Percentiles rank a stretch among this genome's conserved stretches.
Conservation (phyloP, 768 basidiomycete species). For the Amanita pallidorosea region DNA sequence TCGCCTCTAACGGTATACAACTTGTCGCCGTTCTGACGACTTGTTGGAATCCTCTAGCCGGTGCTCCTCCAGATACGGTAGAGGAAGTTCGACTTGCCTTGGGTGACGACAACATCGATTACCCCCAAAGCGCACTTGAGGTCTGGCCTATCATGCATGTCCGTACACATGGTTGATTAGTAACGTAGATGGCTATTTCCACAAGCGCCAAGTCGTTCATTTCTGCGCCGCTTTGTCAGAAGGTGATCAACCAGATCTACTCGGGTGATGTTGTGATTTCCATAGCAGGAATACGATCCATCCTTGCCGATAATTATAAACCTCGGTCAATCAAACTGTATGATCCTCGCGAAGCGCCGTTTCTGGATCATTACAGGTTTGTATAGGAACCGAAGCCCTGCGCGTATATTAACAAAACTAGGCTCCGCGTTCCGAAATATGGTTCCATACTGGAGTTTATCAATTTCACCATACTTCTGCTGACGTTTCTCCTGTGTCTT, state of each 20-base stretch:
- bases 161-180: not conserved
- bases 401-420: slow-evolving; percentile 14
- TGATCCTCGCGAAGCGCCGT: slow-evolving; percentile 51
- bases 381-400: not conserved
- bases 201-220: slow-evolving; percentile 80
- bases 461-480: slow-evolving; percentile 58
- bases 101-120: slow-evolving; percentile 52
- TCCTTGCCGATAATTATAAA: slow-evolving; percentile 89
- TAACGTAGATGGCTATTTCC: slow-evolving; percentile 71
- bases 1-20: slow-evolving; percentile 66
- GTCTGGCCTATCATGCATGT: slow-evolving; percentile 27
- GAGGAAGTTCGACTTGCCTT: slow-evolving; percentile 52
- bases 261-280: slow-evolving; percentile 68
- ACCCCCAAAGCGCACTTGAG: slow-evolving; percentile 78
- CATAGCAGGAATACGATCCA: slow-evolving; percentile 49
- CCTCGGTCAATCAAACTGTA: slow-evolving; percentile 65
- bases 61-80: slow-evolving; percentile 56
- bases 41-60: slow-evolving; percentile 77
- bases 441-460: slow-evolving; percentile 68
- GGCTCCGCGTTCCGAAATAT: slow-evolving; percentile 77
- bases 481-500: slow-evolving; percentile 66
- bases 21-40: slow-evolving; percentile 72
- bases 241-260: slow-evolving; percentile 82
- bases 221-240: slow-evolving; percentile 74
- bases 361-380: slow-evolving; percentile 78